Evolutionary conservation across 768 basidiomycete species (phyloP), one percentile per base, ranked within the genome.

Genomic region (Xerocomellus dryophilus): DNA sequence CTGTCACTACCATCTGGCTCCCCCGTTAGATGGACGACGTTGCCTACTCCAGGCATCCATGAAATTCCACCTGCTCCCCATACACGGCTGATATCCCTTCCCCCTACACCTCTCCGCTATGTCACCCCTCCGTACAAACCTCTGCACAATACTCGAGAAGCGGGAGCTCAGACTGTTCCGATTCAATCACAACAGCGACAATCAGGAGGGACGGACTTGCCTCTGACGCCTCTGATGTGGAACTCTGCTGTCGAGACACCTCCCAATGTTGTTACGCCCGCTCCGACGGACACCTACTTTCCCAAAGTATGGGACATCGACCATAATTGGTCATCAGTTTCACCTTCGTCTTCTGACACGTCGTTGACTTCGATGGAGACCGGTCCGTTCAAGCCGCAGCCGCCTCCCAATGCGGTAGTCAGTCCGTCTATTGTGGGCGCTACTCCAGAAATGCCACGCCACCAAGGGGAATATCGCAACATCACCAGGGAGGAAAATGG

Each of bases 221-320:
- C 86, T 23, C 86, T 82, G 50, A 85, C 84, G 2, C 76, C 86
- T 70, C 62, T 86, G 35, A 65, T 79, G n/a, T 93, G 92, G 90
- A 89, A 93, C 70, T 84, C 91, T 10, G 83, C 86, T 17, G 56
- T 85, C 17, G 86, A 90, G 57, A 88, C 90, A 0, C 93, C 93
- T 4, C 90, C 93, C 4, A 84, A 76, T 36, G 71, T 77, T 18
- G 83, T 84, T 18, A 67, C 80, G 54, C 61, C 70, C 0, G 81
- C 77, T 62, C 86, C 87, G n/a, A 67, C 80, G 31, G 81, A 87
- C 56, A 86, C 86, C 0, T 88, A 90, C 68, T 96, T 89, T 68
- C 78, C 84, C 34, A 93, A 95, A 66, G 78, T 83, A 27, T 98
- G 95, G 96, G 94, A 98, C 65, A 75, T 81, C 55, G 74, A 81